These are phyloP conservation scores for Stagonosporopsis cucurbitacearum DNA, from an alignment of 2,329 filamentous ascomycete species.

Conservation along the genomic window DNA sequence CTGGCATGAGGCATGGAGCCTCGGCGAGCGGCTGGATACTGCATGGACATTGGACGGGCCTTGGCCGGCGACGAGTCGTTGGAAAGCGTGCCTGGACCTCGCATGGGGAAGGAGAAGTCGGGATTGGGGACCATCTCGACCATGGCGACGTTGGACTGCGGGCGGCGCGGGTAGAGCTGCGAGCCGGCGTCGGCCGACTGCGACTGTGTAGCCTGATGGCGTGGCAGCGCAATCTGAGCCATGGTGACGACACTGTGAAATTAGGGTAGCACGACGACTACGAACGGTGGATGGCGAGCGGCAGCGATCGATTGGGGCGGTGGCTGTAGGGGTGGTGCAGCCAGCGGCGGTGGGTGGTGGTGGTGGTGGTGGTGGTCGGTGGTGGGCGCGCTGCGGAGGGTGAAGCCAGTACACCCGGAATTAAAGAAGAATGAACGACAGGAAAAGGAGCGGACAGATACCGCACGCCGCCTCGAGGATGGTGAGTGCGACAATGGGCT, in stretches of 20 bases:
- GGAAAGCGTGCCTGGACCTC: slow-evolving; percentile 37
- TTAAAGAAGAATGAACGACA: slow-evolving; percentile 48
- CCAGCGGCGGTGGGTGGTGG: background rate
- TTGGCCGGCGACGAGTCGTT: slow-evolving; percentile 42
- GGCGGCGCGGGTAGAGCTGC: slow-evolving; percentile 48
- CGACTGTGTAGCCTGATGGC: slow-evolving; percentile 50
- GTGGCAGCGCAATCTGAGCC: slow-evolving; percentile 49
- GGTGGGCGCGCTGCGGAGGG: slow-evolving; percentile 27
- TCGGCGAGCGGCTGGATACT: slow-evolving; percentile 44
- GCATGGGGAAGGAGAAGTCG: slow-evolving; percentile 57
- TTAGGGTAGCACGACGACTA: slow-evolving; percentile 26
- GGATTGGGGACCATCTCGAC: slow-evolving; percentile 57
- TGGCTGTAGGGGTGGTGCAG: background rate
- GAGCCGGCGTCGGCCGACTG: slow-evolving; percentile 43
- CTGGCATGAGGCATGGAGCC: slow-evolving; percentile 45
- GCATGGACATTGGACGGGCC: slow-evolving; percentile 48
- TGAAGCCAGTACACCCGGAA: slow-evolving; percentile 48
- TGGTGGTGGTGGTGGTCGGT: slow-evolving; percentile 11
- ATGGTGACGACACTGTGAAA: slow-evolving; percentile 39
- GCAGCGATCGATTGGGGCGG: slow-evolving; percentile 9
- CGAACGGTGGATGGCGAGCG: slow-evolving; percentile 22
- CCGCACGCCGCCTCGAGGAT: slow-evolving; percentile 38
- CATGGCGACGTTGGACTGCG: slow-evolving; percentile 40
- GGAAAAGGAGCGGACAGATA: slow-evolving; percentile 49
- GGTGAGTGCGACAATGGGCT: slow-evolving; percentile 45